Evolutionary conservation across 805 yeast species (phyloP).

Genomic region (Kazachstania bromeliacearum): DNA sequence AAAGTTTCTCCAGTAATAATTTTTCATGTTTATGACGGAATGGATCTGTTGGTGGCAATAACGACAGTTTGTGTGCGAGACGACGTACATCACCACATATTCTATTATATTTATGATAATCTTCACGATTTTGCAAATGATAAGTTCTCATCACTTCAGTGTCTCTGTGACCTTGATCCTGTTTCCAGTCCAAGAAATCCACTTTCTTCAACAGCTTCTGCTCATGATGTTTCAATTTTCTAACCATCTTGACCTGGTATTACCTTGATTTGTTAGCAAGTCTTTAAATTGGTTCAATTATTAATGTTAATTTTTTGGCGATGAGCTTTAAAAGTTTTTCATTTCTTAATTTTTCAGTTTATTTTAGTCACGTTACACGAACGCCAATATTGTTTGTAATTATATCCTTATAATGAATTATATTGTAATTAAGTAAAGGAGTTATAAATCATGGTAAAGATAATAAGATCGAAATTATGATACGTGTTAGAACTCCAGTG

Average conservation of each 20-base stretch:
- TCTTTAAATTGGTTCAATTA: neutral
- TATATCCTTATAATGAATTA: no score
- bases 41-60: conserved; percentile 81
- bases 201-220: conserved; percentile 89
- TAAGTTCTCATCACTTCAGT: conserved; percentile 94
- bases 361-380: no score
- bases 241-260: conserved; percentile 44
- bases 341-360: neutral
- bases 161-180: conserved; percentile 89
- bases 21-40: conserved; percentile 83
- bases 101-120: conserved; percentile 86
- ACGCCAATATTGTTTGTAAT: no score
- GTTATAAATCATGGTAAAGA: no score
- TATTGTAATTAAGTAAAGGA: no score
- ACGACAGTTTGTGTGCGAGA: conserved; percentile 74
- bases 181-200: conserved; percentile 95
- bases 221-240: conserved; percentile 90
- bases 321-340: conserved; percentile 11
- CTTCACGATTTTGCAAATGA: conserved; percentile 90
- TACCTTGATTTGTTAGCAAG: neutral
- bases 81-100: conserved; percentile 88
- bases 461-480: no score
- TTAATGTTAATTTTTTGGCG: conserved; percentile 4
- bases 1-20: conserved; percentile 74
- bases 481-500: no score